These are phyloP conservation scores for Polyplosphaeria fusca DNA, from an alignment of 495 filamentous ascomycete genomes.

Conservation along the genomic window DNA sequence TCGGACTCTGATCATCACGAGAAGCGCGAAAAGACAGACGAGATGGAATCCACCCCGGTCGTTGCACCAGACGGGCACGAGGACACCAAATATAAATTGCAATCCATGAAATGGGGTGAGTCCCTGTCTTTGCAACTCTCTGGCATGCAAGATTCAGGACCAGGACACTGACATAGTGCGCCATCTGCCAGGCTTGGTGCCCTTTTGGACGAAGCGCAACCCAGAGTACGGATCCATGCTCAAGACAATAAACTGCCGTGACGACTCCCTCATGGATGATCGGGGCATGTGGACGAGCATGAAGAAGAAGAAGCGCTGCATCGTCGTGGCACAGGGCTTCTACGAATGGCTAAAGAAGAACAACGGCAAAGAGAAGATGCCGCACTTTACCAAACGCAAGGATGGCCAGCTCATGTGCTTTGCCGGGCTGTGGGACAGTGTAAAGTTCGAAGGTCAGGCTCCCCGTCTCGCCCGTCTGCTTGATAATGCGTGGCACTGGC, in stretches of 20 bases:
- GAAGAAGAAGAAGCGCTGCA: slow-evolving; percentile 82
- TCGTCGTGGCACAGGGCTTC: slow-evolving; percentile 86
- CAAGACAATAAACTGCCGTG: slow-evolving; percentile 92
- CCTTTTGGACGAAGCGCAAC: slow-evolving; percentile 85
- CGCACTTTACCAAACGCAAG: slow-evolving; percentile 75
- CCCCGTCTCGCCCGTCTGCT: slow-evolving; percentile 8
- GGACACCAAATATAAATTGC: slow-evolving; percentile 63
- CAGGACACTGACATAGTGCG: slow-evolving; percentile 12
- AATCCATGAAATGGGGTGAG: slow-evolving; percentile 86
- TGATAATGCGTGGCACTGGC: not conserved
- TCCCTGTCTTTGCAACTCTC: not conserved
- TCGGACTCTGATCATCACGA: slow-evolving; percentile 21
- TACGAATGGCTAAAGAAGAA: slow-evolving; percentile 93
- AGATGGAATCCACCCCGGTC: not conserved
- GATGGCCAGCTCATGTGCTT: slow-evolving; percentile 85
- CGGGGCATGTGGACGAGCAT: slow-evolving; percentile 88
- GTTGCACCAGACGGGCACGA: slow-evolving; percentile 2
- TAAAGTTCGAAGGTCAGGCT: slow-evolving; percentile 68
- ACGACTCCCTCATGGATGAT: slow-evolving; percentile 74
- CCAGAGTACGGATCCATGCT: slow-evolving; percentile 71
- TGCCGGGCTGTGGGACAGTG: slow-evolving; percentile 89
- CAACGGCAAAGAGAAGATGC: slow-evolving; percentile 71
- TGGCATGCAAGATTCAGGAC: not conserved
- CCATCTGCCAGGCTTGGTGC: slow-evolving; percentile 58
- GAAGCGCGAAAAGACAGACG: slow-evolving; percentile 38